phyloP scores from a whole-genome alignment of 2,329 filamentous ascomycete species.

The Colletotrichum sojae region DNA sequence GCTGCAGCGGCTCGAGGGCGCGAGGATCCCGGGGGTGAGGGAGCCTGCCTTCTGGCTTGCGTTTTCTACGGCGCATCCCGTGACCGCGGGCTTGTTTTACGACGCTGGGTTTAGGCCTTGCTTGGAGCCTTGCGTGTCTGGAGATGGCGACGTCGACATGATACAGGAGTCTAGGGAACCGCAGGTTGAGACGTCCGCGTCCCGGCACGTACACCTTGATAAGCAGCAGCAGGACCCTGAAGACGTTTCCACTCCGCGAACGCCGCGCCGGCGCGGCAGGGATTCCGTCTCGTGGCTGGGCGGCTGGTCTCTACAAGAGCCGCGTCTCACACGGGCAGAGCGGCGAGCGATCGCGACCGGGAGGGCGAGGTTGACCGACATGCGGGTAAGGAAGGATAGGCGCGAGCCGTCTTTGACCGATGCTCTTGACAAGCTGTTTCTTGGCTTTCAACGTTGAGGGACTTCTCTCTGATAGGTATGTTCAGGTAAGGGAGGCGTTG shows the following conservation, averaged over 20 bases:
- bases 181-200: neutral
- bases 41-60: conserved; percentile 43
- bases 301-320: neutral
- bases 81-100: conserved; percentile 36
- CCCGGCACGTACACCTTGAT: too few species aligned
- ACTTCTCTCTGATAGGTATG: too few species aligned
- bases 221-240: too few species aligned
- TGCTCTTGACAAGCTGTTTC: neutral
- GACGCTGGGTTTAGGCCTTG: conserved; percentile 38
- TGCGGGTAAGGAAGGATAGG: too few species aligned
- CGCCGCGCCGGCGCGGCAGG: neutral
- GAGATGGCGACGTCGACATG: neutral
- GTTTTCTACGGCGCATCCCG: conserved; percentile 39
- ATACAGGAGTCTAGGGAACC: neutral
- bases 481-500: too few species aligned
- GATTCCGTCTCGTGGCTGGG: neutral
- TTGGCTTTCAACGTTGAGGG: too few species aligned
- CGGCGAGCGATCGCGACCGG: neutral
- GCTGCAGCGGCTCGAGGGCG: conserved; percentile 42
- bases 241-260: too few species aligned
- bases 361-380: neutral
- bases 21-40: conserved; percentile 37
- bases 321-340: conserved; percentile 12
- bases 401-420: neutral
- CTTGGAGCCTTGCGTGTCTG: too few species aligned